Evolutionary conservation across 2,329 filamentous ascomycete genomes (phyloP), one percentile per base, ranked within the genome.

Genomic region (Paraconiothyrium sp.): DNA sequence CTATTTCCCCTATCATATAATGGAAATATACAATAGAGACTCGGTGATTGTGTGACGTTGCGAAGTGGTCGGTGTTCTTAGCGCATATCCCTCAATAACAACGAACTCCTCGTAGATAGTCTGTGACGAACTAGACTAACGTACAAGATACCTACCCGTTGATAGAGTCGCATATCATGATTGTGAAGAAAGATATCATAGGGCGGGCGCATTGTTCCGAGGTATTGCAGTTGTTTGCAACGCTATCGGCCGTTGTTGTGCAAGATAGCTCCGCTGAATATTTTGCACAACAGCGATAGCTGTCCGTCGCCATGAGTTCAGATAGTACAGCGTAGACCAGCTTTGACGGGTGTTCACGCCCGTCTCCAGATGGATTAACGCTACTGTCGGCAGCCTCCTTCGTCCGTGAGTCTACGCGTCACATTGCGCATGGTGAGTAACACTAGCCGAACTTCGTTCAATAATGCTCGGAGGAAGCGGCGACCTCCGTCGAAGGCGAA

Each of bases 141-240:
- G 50, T 27, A 54, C 50, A 54, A 41, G 50, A 54, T 54, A 54
- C 11, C 50, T 8, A 54, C 50, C 37, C 35, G 50, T 10, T 11
- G 37, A 24, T 5, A 30, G 3, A 20, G 16, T 20, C 22, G 41
- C 35, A 37, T 37, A 14, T 37, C 35, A 37, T 37, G 35, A 37
- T 37, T 37, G 22, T 3, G 8, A 22, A 30, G 2, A 30, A 30
- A 30, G 27, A 30, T 30, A 30, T 30, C 27, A 30, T 30, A 30
- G 4, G 27, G 27, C 27, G 27, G 27, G 27, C 27, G 27, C 27
- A 30, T 30, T 30, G 27, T 30, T 30, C 4, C 27, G 27, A 30
- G 1, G 27, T 30, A 30, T 30, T 30, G 27, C 27, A 2, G 27
- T 30, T 2, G 2, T 30, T 30, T 30, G 27, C 27, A 30, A 30